Base-by-base conservation (phyloP, 192 early-diverging fungal genomes). In the Backusella circina region DNA sequence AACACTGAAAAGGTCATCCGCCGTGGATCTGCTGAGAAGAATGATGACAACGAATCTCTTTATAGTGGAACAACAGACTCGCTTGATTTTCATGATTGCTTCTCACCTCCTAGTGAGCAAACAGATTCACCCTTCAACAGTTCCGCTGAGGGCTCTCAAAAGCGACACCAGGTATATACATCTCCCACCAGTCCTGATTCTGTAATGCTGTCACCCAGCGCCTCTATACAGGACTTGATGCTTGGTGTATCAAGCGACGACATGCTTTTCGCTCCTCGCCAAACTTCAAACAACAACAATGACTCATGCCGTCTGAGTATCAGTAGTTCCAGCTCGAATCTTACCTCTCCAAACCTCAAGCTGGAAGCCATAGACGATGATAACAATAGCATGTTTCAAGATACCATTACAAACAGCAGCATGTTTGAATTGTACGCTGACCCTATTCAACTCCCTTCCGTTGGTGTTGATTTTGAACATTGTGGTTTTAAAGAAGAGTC, bases 71-170 rank as follows among this genome's bases (percentile, higher is more conserved):
- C 73, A 64, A 74, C 73, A 31, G 73, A 61, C 13, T 65, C 73
- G 23, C 61, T 74, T 32, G 73, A 74, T 12, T 74, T 74, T 1
- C 57, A 66, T 41, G 73, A 74, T 38, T 81, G 79, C 44, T 77
- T 81, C 65, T 78, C 77, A 2, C 77, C 77, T 31, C 72, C 71
- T 37, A 3, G 71, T 21, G 39, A 67, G 5, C 38, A 37, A 15
- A 30, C 41, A 16, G 26, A 35, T 7, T 57, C 44, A 37, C 26
- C 70, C 7, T 50, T 41, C 41, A 64, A 26, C 28, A 21, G 31
- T 21, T 33, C 26, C 6, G 10, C n/a, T 15, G 21, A 31, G 31
- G 28, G 6, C 21, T 44, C 33, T 13, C 71, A 33, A 73, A 61
- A 61, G 8, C 54, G 28, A 26, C 66, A 37, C 2, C 66, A 67